Evolutionary conservation across 768 basidiomycete genomes (phyloP).

Genomic region (Cystoderma amianthinum): DNA sequence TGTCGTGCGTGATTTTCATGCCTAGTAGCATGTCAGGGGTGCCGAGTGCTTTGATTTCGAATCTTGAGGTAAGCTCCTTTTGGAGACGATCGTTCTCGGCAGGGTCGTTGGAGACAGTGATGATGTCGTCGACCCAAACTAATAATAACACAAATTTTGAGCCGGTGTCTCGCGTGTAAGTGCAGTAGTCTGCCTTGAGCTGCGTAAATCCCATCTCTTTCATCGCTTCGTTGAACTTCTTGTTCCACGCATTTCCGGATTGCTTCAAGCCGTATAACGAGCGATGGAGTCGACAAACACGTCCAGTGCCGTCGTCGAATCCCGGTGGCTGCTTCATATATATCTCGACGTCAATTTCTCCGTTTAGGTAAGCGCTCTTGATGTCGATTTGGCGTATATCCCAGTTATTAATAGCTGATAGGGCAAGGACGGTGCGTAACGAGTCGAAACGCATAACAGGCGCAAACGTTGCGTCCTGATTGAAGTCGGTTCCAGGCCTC

Average conservation of each 20-base stretch:
- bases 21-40: slow-evolving; percentile 7
- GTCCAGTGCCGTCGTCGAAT: slow-evolving; percentile 4
- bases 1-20: slow-evolving; percentile 8
- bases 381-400: slow-evolving; percentile 6
- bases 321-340: slow-evolving; percentile 26
- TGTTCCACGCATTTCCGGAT: slow-evolving; percentile 2
- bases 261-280: slow-evolving; percentile 8
- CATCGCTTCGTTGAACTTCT: slow-evolving; percentile 2
- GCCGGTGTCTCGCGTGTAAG: neutral
- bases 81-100: slow-evolving; percentile 3
- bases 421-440: slow-evolving; percentile 12
- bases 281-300: slow-evolving; percentile 3
- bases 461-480: slow-evolving; percentile 12
- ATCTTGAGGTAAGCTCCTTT: slow-evolving; percentile 2
- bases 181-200: slow-evolving; percentile 2
- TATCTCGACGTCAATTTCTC: slow-evolving; percentile 12
- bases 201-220: slow-evolving; percentile 1
- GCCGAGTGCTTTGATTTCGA: slow-evolving; percentile 9
- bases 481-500: slow-evolving; percentile 22
- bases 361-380: slow-evolving; percentile 8
- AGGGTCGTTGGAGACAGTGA: neutral
- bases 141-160: neutral
- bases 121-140: slow-evolving; percentile 1
- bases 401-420: slow-evolving; percentile 9
- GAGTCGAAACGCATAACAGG: slow-evolving; percentile 11